Conservation (phyloP, 2,329 filamentous ascomycete species). For the Microthyrium microscopicum region DNA sequence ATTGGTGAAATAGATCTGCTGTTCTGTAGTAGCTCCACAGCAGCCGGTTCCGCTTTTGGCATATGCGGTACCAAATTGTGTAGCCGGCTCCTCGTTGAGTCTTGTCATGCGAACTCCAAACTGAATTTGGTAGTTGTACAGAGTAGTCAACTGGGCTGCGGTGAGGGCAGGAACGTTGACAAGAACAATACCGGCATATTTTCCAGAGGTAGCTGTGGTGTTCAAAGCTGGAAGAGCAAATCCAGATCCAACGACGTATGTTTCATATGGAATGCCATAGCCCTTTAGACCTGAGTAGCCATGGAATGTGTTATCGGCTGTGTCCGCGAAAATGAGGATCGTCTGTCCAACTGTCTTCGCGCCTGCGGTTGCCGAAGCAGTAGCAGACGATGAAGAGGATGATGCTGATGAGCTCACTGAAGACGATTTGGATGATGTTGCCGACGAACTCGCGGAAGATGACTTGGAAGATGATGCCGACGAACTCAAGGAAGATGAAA, state of each 20-base stretch:
- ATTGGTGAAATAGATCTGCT: constrained; percentile 33
- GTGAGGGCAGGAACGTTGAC: constrained; percentile 33
- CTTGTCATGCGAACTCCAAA: constrained; percentile 41
- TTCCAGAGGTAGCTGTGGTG: constrained; percentile 25
- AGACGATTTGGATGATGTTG: too few species aligned
- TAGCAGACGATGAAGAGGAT: constrained; percentile 1
- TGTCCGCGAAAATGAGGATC: constrained; percentile 34
- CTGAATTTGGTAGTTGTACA: constrained; percentile 35
- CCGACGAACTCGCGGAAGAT: neutral
- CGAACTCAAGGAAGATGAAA: neutral
- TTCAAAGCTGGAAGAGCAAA: constrained; percentile 30
- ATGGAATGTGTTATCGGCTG: constrained; percentile 25
- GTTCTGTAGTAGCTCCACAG: constrained; percentile 31
- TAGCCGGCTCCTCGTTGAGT: constrained; percentile 33
- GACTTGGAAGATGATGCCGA: neutral
- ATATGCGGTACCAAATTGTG: constrained; percentile 22
- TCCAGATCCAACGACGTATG: constrained; percentile 34
- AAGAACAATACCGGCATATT: constrained; percentile 36
- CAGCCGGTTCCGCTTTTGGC: constrained; percentile 25
- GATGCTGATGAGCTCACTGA: too few species aligned
- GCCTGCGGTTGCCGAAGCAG: neutral
- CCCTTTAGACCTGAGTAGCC: constrained; percentile 36
- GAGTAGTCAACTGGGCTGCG: constrained; percentile 31
- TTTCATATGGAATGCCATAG: constrained; percentile 38
- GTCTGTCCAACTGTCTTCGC: constrained; percentile 14